Base-by-base conservation (phyloP, 805 yeast species). In the Starmera amethionina region DNA sequence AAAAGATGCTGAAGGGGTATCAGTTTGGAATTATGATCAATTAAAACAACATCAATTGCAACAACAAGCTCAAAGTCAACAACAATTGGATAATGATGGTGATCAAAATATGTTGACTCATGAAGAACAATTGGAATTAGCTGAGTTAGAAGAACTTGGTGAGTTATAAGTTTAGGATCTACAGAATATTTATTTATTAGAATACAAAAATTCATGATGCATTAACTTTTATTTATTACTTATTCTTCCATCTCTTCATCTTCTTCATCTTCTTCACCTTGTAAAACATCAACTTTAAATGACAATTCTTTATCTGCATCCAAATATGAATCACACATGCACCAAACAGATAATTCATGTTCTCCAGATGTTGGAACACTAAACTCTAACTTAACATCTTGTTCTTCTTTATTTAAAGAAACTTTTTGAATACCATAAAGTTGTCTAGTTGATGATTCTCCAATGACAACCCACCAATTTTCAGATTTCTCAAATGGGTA, bases 1-100 rank as follows among this genome's bases (percentile, higher is more conserved):
- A 2, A 79, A 82, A 46, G 97, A 90, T 56, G 94, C 84, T 58
- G 95, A 88, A 52, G 97, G 97, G 40, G 82, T 89, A 4, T 82
- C 95, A 8, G 95, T 93, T 13, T 90, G 97, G 98, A 82, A 81
- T 42, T 46, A 78, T 25, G 82, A 78, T 36, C 89, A 85, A 52
- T 61, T 86, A 39, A 61, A 72, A 40, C 62, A 58, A 18, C 73
- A 67, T 53, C 96, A 86, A 56, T 57, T 63, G 35, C 73, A 70
- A 38, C 80, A 77, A 55, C 58, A 51, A 35, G 28, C 33, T 10
- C 48, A 48, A 15, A 41, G 43, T 18, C 15, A 43, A n/a, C 44
- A 47, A 11, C 48, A 44, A 4, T 47, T 39, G 31, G 57, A 46
- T 35, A 47, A 37, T 9, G 58, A 50, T 32, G 64, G 58, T 3